Conservation (phyloP, 139 green algal genomes). For the Picochlorum sp. region DNA sequence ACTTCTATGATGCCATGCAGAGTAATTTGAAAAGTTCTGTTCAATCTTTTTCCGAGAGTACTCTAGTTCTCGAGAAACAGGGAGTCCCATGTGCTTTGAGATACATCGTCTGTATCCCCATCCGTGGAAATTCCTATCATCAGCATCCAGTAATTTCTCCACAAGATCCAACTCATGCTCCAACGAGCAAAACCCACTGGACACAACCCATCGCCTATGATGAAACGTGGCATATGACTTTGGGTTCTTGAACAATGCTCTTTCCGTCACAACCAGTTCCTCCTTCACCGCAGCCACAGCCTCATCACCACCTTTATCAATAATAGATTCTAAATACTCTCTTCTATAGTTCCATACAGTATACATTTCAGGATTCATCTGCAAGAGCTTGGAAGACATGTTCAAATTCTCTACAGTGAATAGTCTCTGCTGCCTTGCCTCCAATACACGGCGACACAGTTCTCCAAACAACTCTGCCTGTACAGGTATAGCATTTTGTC, state of each 20-base stretch:
- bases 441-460: slow-evolving; percentile 47
- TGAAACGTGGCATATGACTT: slow-evolving; percentile 94
- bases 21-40: slow-evolving; percentile 98
- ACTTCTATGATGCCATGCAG: slow-evolving; percentile 88
- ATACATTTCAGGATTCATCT: slow-evolving; percentile 84
- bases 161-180: slow-evolving; percentile 49
- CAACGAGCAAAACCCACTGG: slow-evolving; percentile 36
- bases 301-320: slow-evolving; percentile 31
- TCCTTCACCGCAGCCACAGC: slow-evolving; percentile 25
- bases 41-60: slow-evolving; percentile 71
- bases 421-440: neutral
- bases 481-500: neutral
- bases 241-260: slow-evolving; percentile 66
- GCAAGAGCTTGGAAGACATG: slow-evolving; percentile 44
- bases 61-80: slow-evolving; percentile 45
- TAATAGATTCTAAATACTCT: slow-evolving; percentile 40
- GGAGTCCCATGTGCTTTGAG: slow-evolving; percentile 33
- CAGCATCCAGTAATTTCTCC: slow-evolving; percentile 57
- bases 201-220: slow-evolving; percentile 82
- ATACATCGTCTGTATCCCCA: slow-evolving; percentile 86
- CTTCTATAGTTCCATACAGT: slow-evolving; percentile 87
- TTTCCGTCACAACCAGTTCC: slow-evolving; percentile 57
- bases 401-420: slow-evolving; percentile 28
- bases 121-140: slow-evolving; percentile 92
- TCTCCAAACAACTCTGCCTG: slow-evolving; percentile 37